Evolutionary conservation across 2,329 filamentous ascomycete species (phyloP).

Genomic region (Sporothrix mexicana): DNA sequence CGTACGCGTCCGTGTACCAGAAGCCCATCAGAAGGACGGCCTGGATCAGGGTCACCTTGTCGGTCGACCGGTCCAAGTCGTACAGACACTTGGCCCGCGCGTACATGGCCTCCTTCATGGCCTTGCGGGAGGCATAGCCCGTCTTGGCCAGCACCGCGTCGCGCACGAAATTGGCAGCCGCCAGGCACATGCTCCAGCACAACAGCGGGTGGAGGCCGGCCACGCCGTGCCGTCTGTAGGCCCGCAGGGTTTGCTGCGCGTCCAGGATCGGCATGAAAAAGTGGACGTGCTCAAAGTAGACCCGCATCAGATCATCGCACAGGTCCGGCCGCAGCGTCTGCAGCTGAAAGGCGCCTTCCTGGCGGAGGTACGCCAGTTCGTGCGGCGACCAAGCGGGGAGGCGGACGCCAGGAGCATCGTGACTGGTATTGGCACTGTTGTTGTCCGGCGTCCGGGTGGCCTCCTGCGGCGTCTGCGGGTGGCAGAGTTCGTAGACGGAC

Average conservation of each 20-base stretch:
- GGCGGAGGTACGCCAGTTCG: conserved; percentile 17
- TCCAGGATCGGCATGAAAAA: conserved; percentile 41
- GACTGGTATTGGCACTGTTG: not conserved
- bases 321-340: not conserved
- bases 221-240: conserved; percentile 33
- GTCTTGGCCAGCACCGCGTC: conserved; percentile 18
- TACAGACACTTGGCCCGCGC: conserved; percentile 40
- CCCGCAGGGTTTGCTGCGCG: conserved; percentile 36
- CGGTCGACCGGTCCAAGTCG: conserved; percentile 47
- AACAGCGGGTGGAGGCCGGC: conserved; percentile 37
- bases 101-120: conserved; percentile 47
- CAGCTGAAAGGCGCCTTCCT: conserved; percentile 7
- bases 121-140: conserved; percentile 43
- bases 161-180: conserved; percentile 39
- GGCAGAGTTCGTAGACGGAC: conserved; percentile 19
- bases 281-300: conserved; percentile 42
- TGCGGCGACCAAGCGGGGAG: not conserved
- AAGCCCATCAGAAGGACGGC: conserved; percentile 51
- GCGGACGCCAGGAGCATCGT: not conserved
- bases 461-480: conserved; percentile 22
- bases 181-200: conserved; percentile 44
- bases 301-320: conserved; percentile 29
- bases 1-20: conserved; percentile 50
- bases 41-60: conserved; percentile 51
- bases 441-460: not conserved